Evolutionary conservation across 2,329 filamentous ascomycete species (phyloP), one percentile per base, ranked within the genome.

Genomic region (Claviceps sp.): DNA sequence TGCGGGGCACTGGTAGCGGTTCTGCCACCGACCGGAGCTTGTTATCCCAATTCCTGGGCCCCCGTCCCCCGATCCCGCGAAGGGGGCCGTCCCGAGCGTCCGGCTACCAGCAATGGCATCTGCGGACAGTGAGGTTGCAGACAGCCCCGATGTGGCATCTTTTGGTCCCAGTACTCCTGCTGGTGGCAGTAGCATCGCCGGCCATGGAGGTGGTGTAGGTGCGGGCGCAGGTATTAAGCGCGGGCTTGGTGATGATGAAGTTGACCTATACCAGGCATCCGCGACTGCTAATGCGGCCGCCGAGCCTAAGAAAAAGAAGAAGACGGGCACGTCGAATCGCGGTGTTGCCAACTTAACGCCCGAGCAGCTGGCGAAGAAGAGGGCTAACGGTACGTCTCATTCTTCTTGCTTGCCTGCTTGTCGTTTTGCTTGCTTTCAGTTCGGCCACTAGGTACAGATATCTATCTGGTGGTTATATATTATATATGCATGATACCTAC

Each of bases 331-430:
- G 5, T 69, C 72, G 5, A 71, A 70, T 26, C 66, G 75, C 46
- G 75, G 75, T 11, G 76, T 79, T 43, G 77, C 77, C 49, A 83
- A 85, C 59, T 74, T 84, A 63, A 87, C 84, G 1, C 80, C 83
- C 38, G 86, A 89, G 60, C 83, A 89, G 66, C 71, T 89, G 49
- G 79, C 81, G 53, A 86, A 87, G 65, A 80, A 80, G 62, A 70
- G 77, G 52, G 76, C 76, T 36, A 80, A 78, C 60, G 76, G 76
- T 78, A 64, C 60, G 70, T 66, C 14, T 29, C 26, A 29, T 29
- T 29, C 26, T 29, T 29, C 26, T 29, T 29, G 26, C 22, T 43
- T 11, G 16, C 38, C 23, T 26, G 23, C 23, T 26, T 6, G 5
- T 26, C 23, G 23, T 6, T 26, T 26, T 26, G 6, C 22, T 43